phyloP scores from a whole-genome alignment of 2,329 filamentous ascomycete genomes.

The Ophiostoma angusticollis region DNA sequence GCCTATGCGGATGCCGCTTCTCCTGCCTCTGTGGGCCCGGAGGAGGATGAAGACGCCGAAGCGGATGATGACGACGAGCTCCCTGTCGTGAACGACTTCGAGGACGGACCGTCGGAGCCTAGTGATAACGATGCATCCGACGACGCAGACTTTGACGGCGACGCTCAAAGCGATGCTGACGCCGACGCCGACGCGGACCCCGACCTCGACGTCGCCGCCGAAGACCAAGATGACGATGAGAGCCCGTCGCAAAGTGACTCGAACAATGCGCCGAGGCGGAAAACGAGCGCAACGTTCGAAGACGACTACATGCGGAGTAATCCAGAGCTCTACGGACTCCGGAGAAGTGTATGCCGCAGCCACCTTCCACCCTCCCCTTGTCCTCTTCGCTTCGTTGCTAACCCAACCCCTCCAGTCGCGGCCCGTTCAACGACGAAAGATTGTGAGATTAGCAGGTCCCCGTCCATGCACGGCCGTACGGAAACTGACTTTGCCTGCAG shows the following conservation, averaged over 20 bases:
- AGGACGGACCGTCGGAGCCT: constrained; percentile 33
- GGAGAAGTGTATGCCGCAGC: constrained; percentile 62
- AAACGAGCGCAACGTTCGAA: constrained; percentile 48
- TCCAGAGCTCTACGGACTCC: constrained; percentile 85
- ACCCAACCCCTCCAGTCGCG: constrained; percentile 34
- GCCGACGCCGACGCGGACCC: constrained; percentile 50
- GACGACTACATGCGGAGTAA: constrained; percentile 82
- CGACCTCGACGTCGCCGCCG: constrained; percentile 59
- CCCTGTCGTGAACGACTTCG: constrained; percentile 19
- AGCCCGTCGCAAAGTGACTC: constrained; percentile 61
- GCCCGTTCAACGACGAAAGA: constrained; percentile 42
- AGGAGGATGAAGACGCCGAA: constrained; percentile 40
- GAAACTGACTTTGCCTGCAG: constrained; percentile 7
- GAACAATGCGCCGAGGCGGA: constrained; percentile 59
- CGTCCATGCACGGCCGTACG: constrained; percentile 7
- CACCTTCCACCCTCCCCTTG: constrained; percentile 5
- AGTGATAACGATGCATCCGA: constrained; percentile 46
- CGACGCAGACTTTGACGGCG: constrained; percentile 58
- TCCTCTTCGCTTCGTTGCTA: constrained; percentile 15
- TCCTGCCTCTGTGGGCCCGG: constrained; percentile 14
- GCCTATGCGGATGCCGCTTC: constrained; percentile 33
- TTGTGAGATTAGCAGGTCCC: no score
- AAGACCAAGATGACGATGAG: constrained; percentile 41
- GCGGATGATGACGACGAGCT: constrained; percentile 30
- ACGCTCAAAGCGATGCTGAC: constrained; percentile 17